Evolutionary conservation across 2,329 filamentous ascomycete genomes (phyloP).

Genomic region (Cladorrhinum sp.): DNA sequence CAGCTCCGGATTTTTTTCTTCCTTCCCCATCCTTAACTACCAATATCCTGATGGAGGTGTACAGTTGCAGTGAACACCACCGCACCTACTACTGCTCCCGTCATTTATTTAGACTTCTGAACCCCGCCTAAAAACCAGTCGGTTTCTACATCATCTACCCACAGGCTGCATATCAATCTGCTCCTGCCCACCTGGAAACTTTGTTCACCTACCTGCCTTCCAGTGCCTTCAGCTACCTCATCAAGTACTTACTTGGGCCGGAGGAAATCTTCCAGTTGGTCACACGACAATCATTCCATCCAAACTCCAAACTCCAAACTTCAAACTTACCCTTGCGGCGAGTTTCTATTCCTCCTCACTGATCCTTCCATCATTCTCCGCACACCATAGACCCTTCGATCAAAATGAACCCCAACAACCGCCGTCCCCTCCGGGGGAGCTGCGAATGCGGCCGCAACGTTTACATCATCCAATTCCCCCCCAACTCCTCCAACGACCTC

Average conservation of each 20-base stretch:
- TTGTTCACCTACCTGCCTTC: background rate
- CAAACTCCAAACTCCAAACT: background rate
- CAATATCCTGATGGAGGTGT: background rate
- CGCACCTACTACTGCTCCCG: no score
- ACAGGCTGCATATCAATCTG: background rate
- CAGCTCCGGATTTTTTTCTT: background rate
- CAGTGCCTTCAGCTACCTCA: background rate
- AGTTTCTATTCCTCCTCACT: background rate
- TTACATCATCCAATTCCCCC: conserved; percentile 71
- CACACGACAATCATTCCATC: background rate
- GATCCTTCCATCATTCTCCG: background rate
- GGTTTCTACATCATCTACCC: background rate
- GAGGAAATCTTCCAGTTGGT: background rate
- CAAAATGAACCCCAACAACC: conserved; percentile 38
- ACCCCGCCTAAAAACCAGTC: background rate
- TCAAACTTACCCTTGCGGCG: background rate
- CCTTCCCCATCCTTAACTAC: background rate
- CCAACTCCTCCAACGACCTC: conserved; percentile 41
- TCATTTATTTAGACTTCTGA: background rate
- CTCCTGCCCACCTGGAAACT: background rate
- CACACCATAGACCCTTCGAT: background rate
- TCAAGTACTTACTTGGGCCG: background rate
- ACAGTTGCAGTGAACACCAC: no score
- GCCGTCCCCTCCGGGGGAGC: conserved; percentile 64
- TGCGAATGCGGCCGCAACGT: conserved; percentile 85